phyloP scores from a whole-genome alignment of 306 rosid genomes.

The Pterocarpus santalinus region DNA sequence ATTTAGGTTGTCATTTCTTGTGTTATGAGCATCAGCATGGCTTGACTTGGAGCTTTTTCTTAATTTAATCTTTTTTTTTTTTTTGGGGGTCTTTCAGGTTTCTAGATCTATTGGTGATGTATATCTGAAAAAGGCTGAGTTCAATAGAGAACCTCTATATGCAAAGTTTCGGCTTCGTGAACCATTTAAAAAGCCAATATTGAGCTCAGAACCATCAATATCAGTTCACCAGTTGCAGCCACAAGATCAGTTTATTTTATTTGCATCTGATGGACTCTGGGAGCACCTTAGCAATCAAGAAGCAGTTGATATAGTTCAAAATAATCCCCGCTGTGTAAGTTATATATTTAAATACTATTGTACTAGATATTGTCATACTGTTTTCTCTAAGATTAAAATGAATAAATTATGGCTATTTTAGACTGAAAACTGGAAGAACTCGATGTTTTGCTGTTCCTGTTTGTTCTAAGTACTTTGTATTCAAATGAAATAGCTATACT shows the following conservation, averaged over 20 bases:
- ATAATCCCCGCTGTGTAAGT: constrained; percentile 74
- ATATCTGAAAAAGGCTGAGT: constrained; percentile 86
- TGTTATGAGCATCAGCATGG: constrained; percentile 5
- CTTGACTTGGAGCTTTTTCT: constrained; percentile 15
- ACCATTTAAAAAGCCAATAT: constrained; percentile 72
- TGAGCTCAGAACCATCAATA: constrained; percentile 86
- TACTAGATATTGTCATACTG: constrained; percentile 20
- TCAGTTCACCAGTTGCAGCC: constrained; percentile 74
- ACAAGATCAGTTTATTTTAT: constrained; percentile 79
- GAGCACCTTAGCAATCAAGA: constrained; percentile 94
- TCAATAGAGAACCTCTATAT: constrained; percentile 87
- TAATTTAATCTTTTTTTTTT: neutral
- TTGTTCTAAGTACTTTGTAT: neutral
- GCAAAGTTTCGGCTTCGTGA: constrained; percentile 81
- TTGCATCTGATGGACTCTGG: constrained; percentile 97
- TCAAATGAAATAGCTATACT: neutral
- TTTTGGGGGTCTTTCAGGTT: constrained; percentile 66
- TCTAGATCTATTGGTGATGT: constrained; percentile 91
- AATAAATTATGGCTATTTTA: neutral
- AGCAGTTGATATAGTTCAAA: constrained; percentile 90
- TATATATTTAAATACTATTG: constrained; percentile 28
- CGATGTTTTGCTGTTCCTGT: neutral
- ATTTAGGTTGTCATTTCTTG: constrained; percentile 1
- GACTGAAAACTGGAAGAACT: neutral
- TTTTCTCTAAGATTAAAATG: neutral